Base-by-base conservation (phyloP, 768 basidiomycete species). In the Lactarius quietus region DNA sequence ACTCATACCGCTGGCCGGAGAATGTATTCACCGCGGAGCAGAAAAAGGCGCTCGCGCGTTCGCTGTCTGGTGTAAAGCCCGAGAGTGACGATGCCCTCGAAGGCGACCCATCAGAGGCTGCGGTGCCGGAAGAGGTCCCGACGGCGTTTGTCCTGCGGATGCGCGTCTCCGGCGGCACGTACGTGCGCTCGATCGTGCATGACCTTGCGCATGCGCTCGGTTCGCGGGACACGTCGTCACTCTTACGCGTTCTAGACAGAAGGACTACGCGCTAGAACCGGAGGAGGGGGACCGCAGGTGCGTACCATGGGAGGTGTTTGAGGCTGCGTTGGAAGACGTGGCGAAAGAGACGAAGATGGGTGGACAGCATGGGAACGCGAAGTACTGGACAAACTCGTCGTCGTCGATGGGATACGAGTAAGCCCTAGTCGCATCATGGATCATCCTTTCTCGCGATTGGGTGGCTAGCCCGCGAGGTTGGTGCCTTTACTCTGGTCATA, bases 101-200 rank as follows among this genome's bases (percentile, higher is more conserved):
- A 33, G 67, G 71, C 59, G 61, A 65, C 14, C 26, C 48, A 4
- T 68, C 74, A 12, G 68, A 74, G 12, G 72, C 72, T 33, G 6
- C 14, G 14, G 28, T 36, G 33, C 18, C 41, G 36, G 78, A 81
- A 60, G 71, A 71, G 43, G 71, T 75, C 4, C 92, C 95, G 1
- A 83, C 88, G 1, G 89, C 89, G 26, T 97, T 98, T 75, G 87
- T 89, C 10, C 79, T 99, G 68, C 84, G 83, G 62, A 96, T 99
- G 95, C 89, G 82, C 67, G 97, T 98, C 7, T 95, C 95, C 10
- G 91, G 92, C 31, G 97, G 97, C 45, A 98, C 97, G 17, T 99
- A 99, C 72, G 95, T 99, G 61, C 89, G 97, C 57, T 95, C 91
- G 1, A 89, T 99, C 69, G 89, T 95, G 51, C 94, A 98, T 74